These are phyloP conservation scores for Apiotrichum akiyoshidainum DNA, from an alignment of 1,284 basidiomycete species.

Conservation along the genomic window DNA sequence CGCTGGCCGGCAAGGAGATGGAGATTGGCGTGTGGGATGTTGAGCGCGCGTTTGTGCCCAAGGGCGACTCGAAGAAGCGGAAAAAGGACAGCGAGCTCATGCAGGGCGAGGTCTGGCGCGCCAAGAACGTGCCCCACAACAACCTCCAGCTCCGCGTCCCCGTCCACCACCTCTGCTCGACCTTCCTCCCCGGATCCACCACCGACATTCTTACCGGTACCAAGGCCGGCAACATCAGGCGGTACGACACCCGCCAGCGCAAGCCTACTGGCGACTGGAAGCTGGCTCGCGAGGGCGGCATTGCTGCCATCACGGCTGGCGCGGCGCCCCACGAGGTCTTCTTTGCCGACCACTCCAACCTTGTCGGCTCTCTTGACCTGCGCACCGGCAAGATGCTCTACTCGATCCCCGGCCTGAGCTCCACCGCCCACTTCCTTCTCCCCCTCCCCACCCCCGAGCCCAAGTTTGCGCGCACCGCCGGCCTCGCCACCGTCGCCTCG, in stretches of 20 bases:
- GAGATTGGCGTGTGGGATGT: conserved; percentile 79
- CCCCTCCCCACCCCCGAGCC: conserved; percentile 25
- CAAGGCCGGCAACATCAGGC: conserved; percentile 67
- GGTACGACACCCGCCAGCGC: conserved; percentile 75
- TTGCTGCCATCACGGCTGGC: conserved; percentile 59
- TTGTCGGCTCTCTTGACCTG: conserved; percentile 68
- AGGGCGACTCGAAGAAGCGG: conserved; percentile 56
- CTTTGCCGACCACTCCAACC: conserved; percentile 67
- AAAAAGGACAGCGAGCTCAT: conserved; percentile 63
- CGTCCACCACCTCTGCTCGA: conserved; percentile 69
- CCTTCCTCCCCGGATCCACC: conserved; percentile 49
- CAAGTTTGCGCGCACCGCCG: conserved; percentile 12
- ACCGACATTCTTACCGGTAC: conserved; percentile 66
- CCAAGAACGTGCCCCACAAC: conserved; percentile 63
- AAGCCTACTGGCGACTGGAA: conserved; percentile 56
- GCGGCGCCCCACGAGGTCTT: conserved; percentile 59
- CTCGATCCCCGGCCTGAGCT: conserved; percentile 57
- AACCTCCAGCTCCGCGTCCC: conserved; percentile 72
- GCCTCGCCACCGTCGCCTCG: conserved; percentile 39
- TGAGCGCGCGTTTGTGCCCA: conserved; percentile 60
- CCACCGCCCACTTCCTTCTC: conserved; percentile 40
- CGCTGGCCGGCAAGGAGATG: conserved; percentile 82
- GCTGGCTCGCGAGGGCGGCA: conserved; percentile 57
- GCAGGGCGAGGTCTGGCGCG: conserved; percentile 57
- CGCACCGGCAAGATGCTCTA: conserved; percentile 69